These are phyloP conservation scores for Friedmanniomyces endolithicus DNA, from an alignment of 495 filamentous ascomycete species.

Conservation along the genomic window DNA sequence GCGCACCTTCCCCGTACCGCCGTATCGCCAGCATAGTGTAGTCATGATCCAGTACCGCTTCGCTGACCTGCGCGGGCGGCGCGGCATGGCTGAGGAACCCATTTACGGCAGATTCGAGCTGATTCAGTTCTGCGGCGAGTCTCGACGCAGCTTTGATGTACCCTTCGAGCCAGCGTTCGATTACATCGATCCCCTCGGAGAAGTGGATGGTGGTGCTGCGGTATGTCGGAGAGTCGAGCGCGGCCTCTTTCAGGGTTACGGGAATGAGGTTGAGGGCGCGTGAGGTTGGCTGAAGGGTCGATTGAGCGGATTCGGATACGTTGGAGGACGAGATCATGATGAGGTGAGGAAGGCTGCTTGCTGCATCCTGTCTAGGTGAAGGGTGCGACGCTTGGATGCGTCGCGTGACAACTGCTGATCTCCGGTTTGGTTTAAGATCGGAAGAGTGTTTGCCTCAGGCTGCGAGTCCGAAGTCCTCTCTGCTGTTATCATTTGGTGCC, in stretches of 20 bases:
- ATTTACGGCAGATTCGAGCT: slow-evolving; percentile 57
- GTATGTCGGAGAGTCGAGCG: slow-evolving; percentile 91
- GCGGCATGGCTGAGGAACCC: slow-evolving; percentile 58
- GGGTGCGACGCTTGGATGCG: too few relatives aligned
- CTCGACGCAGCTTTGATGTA: slow-evolving; percentile 70
- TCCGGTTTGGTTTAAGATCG: too few relatives aligned
- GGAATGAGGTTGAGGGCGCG: slow-evolving; percentile 34
- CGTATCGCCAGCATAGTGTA: slow-evolving; percentile 81
- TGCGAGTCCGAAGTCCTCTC: too few relatives aligned
- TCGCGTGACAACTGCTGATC: too few relatives aligned
- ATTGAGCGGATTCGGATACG: too few relatives aligned
- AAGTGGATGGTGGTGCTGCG: slow-evolving; percentile 80
- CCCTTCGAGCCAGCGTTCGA: slow-evolving; percentile 87
- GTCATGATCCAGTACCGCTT: slow-evolving; percentile 82
- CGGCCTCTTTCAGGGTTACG: slow-evolving; percentile 86
- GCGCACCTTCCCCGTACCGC: slow-evolving; percentile 68
- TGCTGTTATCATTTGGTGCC: too few relatives aligned
- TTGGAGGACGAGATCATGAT: too few relatives aligned
- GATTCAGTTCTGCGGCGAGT: slow-evolving; percentile 57
- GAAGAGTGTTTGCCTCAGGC: too few relatives aligned
- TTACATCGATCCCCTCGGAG: slow-evolving; percentile 75
- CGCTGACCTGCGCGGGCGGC: slow-evolving; percentile 59
- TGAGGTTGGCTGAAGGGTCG: background rate
- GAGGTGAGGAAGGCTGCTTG: too few relatives aligned
- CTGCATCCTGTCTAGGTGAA: too few relatives aligned